Conservation (phyloP, 1,284 basidiomycete genomes). For the Coniferiporia sulphurascens region DNA sequence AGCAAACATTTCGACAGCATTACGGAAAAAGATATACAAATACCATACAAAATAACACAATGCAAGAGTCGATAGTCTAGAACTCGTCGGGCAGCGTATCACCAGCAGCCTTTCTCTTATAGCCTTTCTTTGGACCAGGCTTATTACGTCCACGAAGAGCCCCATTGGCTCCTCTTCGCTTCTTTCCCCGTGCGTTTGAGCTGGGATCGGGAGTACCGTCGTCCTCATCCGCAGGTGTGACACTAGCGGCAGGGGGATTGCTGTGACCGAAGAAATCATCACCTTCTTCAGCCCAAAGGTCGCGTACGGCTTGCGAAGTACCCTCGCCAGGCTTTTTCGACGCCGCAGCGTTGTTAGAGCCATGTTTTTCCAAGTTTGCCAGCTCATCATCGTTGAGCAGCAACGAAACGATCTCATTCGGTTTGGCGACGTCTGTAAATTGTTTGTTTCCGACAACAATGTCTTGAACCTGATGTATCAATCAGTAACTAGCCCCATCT, state of each 20-base stretch:
- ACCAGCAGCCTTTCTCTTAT: conserved; percentile 28
- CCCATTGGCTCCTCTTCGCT: conserved; percentile 28
- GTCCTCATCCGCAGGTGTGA: conserved; percentile 31
- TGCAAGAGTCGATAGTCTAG: background rate
- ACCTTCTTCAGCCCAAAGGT: conserved; percentile 79
- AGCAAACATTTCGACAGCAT: conserved; percentile 4
- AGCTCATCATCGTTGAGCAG: conserved; percentile 93
- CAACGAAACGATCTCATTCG: conserved; percentile 95
- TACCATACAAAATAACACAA: conserved; percentile 13
- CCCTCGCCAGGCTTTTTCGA: conserved; percentile 37
- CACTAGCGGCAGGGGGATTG: conserved; percentile 21
- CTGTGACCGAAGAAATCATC: conserved; percentile 75
- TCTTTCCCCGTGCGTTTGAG: conserved; percentile 31
- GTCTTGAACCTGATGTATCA: conserved; percentile 78
- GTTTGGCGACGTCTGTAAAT: conserved; percentile 87
- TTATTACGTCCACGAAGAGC: conserved; percentile 30
- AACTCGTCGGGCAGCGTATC: conserved; percentile 2
- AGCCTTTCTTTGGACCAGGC: conserved; percentile 19
- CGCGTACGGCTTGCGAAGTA: conserved; percentile 41
- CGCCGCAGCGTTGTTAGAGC: conserved; percentile 32
- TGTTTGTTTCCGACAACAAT: conserved; percentile 98
- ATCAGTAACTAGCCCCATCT: background rate
- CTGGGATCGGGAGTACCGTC: conserved; percentile 25
- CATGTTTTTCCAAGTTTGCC: conserved; percentile 45
- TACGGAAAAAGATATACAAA: conserved; percentile 1